Evolutionary conservation across 441 rosid genomes (phyloP).

Genomic region (Omphalea diandra): DNA sequence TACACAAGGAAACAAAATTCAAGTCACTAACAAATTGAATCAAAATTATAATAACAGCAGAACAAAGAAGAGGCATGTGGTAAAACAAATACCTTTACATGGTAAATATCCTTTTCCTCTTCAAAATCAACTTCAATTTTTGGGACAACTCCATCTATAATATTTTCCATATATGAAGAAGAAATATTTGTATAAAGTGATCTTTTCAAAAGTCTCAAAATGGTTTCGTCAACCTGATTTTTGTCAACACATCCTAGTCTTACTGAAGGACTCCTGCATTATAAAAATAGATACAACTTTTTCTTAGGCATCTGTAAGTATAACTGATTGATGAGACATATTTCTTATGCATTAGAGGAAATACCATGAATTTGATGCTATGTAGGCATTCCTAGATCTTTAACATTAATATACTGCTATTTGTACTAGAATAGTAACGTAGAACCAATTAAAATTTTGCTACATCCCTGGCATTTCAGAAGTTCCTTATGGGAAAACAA

Average conservation of each 20-base stretch:
- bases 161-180: constrained; percentile 38
- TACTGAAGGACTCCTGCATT: constrained; percentile 34
- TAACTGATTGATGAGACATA: not conserved
- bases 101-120: constrained; percentile 53
- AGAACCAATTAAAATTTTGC: not conserved
- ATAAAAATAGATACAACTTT: not conserved
- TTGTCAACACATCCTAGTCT: constrained; percentile 21
- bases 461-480: not conserved
- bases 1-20: constrained; percentile 23
- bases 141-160: constrained; percentile 34
- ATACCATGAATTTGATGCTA: not conserved
- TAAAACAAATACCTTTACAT: constrained; percentile 42
- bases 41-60: constrained; percentile 4
- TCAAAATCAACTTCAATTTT: constrained; percentile 42
- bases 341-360: not conserved
- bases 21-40: constrained; percentile 8
- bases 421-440: not conserved
- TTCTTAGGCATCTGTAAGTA: not conserved
- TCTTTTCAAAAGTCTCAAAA: constrained; percentile 35
- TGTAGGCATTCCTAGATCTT: not conserved
- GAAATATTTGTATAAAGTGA: constrained; percentile 49
- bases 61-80: constrained; percentile 7
- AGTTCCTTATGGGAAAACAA: not conserved
- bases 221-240: constrained; percentile 16
- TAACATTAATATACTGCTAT: not conserved